Conservation (phyloP, 352 stramenopile genomes). For the Pythium rishiriense region DNA sequence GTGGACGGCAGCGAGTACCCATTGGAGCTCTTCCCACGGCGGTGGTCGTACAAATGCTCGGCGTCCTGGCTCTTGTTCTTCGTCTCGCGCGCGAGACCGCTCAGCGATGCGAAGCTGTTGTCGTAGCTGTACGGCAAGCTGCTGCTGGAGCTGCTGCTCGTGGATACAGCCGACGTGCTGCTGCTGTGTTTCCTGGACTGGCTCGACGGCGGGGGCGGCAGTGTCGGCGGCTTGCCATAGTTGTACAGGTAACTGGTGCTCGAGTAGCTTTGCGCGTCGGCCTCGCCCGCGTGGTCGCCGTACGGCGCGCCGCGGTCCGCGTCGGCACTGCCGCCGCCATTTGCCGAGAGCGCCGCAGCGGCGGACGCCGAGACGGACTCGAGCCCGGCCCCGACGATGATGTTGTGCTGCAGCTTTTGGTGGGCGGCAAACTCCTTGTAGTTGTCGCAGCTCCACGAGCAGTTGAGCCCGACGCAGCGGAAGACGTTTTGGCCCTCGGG, state of each 20-base stretch:
- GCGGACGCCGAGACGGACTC: slow-evolving; percentile 17
- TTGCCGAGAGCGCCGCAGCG: neutral
- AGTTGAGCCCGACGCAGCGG: slow-evolving; percentile 58
- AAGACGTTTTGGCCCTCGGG: slow-evolving; percentile 77
- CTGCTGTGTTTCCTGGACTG: slow-evolving; percentile 25
- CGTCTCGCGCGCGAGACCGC: slow-evolving; percentile 17
- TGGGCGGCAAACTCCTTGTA: slow-evolving; percentile 84
- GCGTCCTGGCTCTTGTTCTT: slow-evolving; percentile 25
- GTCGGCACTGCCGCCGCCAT: neutral
- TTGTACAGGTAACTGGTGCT: slow-evolving; percentile 24
- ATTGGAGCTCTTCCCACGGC: slow-evolving; percentile 11
- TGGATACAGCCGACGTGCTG: neutral
- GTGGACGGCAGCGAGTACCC: slow-evolving; percentile 23
- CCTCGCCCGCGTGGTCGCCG: slow-evolving; percentile 10
- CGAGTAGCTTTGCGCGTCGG: slow-evolving; percentile 8
- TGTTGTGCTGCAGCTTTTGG: slow-evolving; percentile 75
- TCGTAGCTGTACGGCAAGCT: slow-evolving; percentile 20
- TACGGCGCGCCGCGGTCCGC: slow-evolving; percentile 15
- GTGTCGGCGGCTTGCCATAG: slow-evolving; percentile 21
- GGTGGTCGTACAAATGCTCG: slow-evolving; percentile 25
- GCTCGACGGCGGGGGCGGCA: slow-evolving; percentile 12
- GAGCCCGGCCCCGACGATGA: slow-evolving; percentile 50
- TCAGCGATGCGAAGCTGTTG: slow-evolving; percentile 23
- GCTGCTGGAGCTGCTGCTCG: slow-evolving; percentile 6
- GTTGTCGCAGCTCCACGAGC: slow-evolving; percentile 72